Evolutionary conservation across 169 alveolate species (phyloP).

Genomic region (Cryptosporidium andersoni): DNA sequence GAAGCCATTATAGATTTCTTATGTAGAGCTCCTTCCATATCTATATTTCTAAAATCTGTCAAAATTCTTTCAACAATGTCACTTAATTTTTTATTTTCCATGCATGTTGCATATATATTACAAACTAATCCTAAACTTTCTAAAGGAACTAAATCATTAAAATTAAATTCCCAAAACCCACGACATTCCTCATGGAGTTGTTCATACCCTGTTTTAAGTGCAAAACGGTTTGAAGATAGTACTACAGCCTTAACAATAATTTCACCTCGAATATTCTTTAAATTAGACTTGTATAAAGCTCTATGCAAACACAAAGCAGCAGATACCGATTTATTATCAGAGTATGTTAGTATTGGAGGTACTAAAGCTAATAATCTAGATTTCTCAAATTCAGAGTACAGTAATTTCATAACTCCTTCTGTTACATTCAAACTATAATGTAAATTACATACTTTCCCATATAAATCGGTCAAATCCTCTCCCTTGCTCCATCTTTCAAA

Average conservation of each 20-base stretch:
- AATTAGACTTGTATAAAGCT: background rate
- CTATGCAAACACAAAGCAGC: slow-evolving; percentile 26
- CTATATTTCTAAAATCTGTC: slow-evolving; percentile 1
- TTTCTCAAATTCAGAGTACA: background rate
- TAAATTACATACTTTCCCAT: slow-evolving; percentile 5
- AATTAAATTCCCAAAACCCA: too few species aligned
- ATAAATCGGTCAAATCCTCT: too few species aligned
- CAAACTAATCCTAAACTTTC: slow-evolving; percentile 5
- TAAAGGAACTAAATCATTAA: background rate
- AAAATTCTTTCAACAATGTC: background rate
- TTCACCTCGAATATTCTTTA: slow-evolving; percentile 30
- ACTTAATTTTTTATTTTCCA: background rate
- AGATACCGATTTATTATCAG: too few species aligned
- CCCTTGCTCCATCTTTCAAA: background rate
- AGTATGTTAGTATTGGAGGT: too few species aligned
- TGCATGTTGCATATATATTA: slow-evolving; percentile 9
- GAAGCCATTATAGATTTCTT: slow-evolving; percentile 9
- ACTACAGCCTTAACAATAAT: background rate
- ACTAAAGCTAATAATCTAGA: background rate
- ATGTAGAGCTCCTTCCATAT: slow-evolving; percentile 36
- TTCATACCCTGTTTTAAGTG: background rate
- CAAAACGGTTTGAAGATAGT: background rate
- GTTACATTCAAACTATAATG: slow-evolving; percentile 14
- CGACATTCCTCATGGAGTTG: too few species aligned
- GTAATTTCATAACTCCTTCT: background rate